A percentile compares a stretch with the other conserved stretches of the same genome.
These are phyloP conservation scores for Pestalotiopsis sp. DNA, from an alignment of 2,329 filamentous ascomycete genomes.

Conservation along the genomic window DNA sequence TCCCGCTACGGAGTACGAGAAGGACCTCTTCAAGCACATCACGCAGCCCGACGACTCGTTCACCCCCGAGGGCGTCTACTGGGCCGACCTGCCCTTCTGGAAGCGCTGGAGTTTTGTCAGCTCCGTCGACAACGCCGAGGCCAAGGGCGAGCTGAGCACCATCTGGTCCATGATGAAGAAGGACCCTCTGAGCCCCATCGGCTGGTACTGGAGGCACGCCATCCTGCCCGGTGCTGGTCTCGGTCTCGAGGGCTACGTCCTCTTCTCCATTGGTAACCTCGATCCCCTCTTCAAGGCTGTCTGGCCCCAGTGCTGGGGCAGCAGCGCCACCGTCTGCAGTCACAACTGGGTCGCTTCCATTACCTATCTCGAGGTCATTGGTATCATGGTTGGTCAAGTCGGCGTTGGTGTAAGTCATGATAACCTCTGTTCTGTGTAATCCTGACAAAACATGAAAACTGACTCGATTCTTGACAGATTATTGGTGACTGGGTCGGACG, in stretches of 20 bases:
- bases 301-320: conserved; percentile 79
- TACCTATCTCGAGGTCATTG: conserved; percentile 88
- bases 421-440: not conserved
- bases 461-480: conserved; percentile 34
- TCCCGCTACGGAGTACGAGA: conserved; percentile 50
- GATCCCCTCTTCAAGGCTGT: conserved; percentile 75
- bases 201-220: conserved; percentile 86
- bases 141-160: conserved; percentile 62
- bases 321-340: conserved; percentile 60
- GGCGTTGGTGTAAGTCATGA: conserved; percentile 71
- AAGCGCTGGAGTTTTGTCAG: conserved; percentile 75
- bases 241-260: conserved; percentile 89
- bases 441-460: conserved; percentile 14
- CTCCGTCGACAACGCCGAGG: conserved; percentile 70
- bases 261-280: conserved; percentile 96
- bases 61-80: conserved; percentile 80
- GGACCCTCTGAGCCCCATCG: conserved; percentile 80
- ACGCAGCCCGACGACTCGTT: conserved; percentile 89
- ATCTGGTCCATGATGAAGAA: conserved; percentile 82
- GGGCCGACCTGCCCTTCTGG: conserved; percentile 78
- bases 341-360: conserved; percentile 80
- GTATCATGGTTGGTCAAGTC: conserved; percentile 93
- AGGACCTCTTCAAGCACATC: conserved; percentile 71
- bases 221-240: conserved; percentile 91
- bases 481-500: conserved; percentile 78